A percentile compares a stretch with the other conserved stretches of the same genome.
Conservation (phyloP, 2,329 filamentous ascomycete genomes). For the Ophiostoma quercus region DNA sequence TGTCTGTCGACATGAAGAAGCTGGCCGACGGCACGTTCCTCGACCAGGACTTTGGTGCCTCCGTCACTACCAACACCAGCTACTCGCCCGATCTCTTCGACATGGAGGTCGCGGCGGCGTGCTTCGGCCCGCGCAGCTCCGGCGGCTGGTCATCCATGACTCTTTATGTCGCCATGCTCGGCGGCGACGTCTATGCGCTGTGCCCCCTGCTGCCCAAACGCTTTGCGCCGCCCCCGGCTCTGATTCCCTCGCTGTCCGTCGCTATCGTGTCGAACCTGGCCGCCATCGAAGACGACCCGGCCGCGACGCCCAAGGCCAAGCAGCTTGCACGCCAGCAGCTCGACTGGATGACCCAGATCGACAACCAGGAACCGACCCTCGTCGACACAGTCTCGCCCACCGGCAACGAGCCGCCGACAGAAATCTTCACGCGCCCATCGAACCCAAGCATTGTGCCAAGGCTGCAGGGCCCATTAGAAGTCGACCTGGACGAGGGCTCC, state of each 20-base stretch:
- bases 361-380: conserved; percentile 56
- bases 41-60: conserved; percentile 78
- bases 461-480: conserved; percentile 58
- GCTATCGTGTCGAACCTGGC: conserved; percentile 72
- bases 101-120: conserved; percentile 88
- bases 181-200: conserved; percentile 87
- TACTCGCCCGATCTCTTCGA: conserved; percentile 88
- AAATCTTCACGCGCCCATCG: conserved; percentile 53
- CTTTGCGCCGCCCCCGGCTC: conserved; percentile 71
- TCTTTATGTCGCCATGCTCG: conserved; percentile 91
- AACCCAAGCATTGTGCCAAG: conserved; percentile 55
- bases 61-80: conserved; percentile 67
- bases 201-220: conserved; percentile 83
- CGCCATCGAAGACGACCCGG: conserved; percentile 55
- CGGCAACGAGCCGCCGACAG: conserved; percentile 45
- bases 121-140: conserved; percentile 61
- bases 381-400: conserved; percentile 40
- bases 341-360: conserved; percentile 62
- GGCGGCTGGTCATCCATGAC: conserved; percentile 97
- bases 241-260: conserved; percentile 77
- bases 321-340: conserved; percentile 59
- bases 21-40: conserved; percentile 76
- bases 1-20: conserved; percentile 84
- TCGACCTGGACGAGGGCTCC: conserved; percentile 49
- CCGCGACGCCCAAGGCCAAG: conserved; percentile 48